A percentile compares a stretch with the other conserved stretches of the same genome.
Conservation (phyloP, 345 rosid species). For the Anastatica hierochuntica region DNA sequence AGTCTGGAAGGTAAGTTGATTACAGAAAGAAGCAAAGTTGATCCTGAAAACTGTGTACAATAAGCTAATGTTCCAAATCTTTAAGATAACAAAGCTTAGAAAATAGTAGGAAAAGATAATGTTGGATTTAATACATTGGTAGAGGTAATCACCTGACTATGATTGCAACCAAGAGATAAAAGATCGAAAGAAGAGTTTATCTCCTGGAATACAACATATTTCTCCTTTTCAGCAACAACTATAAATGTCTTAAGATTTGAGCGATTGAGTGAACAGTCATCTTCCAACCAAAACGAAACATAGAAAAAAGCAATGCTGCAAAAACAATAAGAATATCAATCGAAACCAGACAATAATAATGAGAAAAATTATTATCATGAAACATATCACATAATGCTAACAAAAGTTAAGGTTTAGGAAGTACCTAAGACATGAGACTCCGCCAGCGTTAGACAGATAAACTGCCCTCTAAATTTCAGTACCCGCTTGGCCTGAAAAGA, state of each 20-base stretch:
- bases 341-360: neutral
- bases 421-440: conserved; percentile 90
- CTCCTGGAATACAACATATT: conserved; percentile 32
- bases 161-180: conserved; percentile 32
- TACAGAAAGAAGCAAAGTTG: no score
- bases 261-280: conserved; percentile 44
- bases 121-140: no score
- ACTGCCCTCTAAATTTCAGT: conserved; percentile 60
- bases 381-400: no score
- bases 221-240: conserved; percentile 67
- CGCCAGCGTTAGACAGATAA: conserved; percentile 74
- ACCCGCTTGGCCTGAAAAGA: conserved; percentile 64
- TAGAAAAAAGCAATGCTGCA: conserved; percentile 76
- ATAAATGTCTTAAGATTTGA: conserved; percentile 60
- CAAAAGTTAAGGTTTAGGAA: neutral
- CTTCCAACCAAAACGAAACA: conserved; percentile 86
- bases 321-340: conserved; percentile 9
- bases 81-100: no score
- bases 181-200: conserved; percentile 37
- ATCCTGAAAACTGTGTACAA: no score
- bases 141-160: conserved; percentile 72
- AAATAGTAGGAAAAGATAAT: no score
- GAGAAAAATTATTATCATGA: no score
- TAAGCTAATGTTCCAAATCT: no score
- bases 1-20: no score